Conservation (phyloP, 371 early-diverging fungal species). For the Blastocladiella emersonii region DNA sequence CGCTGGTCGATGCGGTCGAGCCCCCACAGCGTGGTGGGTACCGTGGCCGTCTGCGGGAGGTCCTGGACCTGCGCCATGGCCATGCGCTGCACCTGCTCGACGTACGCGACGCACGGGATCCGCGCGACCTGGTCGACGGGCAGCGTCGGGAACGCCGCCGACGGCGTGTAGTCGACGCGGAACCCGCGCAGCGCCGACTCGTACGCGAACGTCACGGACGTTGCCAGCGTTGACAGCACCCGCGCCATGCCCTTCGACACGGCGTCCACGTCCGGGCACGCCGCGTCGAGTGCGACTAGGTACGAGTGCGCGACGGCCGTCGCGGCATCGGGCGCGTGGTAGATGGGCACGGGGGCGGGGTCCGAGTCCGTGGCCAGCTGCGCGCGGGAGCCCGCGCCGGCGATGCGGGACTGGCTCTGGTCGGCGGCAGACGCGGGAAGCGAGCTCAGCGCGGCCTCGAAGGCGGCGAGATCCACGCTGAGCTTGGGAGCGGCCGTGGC, state of each 20-base stretch:
- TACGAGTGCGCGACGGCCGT: neutral
- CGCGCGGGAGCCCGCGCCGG: too few species aligned
- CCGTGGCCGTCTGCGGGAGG: neutral
- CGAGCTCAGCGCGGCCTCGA: too few species aligned
- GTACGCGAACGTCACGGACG: neutral
- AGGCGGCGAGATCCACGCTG: too few species aligned
- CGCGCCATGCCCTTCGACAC: neutral
- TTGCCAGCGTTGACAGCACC: neutral
- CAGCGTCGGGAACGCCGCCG: neutral
- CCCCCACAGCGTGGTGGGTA: neutral
- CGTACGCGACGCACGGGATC: constrained; percentile 6
- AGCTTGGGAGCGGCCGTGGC: too few species aligned
- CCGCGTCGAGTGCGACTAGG: neutral
- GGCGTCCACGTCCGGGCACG: neutral
- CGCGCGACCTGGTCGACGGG: constrained; percentile 3
- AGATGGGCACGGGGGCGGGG: neutral
- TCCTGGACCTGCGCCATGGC: neutral
- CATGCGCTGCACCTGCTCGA: neutral
- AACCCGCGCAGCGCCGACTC: neutral
- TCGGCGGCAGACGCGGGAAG: too few species aligned
- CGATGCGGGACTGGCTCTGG: too few species aligned
- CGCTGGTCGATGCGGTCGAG: constrained; percentile 6
- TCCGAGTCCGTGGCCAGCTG: too few species aligned
- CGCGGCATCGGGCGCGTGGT: neutral
- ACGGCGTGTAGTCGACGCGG: neutral